A percentile compares a stretch with the other conserved stretches of the same genome.
Evolutionary conservation across 805 yeast species (phyloP).

Genomic region (Grigorovia transvaalensis): DNA sequence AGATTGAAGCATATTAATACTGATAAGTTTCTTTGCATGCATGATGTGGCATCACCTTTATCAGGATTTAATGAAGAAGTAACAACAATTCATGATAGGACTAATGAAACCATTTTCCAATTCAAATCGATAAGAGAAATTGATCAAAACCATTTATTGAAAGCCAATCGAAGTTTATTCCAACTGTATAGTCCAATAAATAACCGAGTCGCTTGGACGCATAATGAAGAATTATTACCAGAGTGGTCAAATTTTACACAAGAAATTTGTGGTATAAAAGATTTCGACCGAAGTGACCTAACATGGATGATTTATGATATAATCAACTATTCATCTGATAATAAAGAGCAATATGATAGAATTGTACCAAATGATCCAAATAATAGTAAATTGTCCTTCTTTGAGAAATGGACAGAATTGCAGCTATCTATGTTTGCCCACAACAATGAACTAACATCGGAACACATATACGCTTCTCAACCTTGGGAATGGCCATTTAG

Average conservation of each 20-base stretch:
- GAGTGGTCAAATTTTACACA: constrained; percentile 91
- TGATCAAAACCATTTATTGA: constrained; percentile 34
- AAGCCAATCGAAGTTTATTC: constrained; percentile 60
- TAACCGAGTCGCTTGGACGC: constrained; percentile 89
- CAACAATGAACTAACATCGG: constrained; percentile 69
- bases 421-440: constrained; percentile 37
- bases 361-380: background rate
- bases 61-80: constrained; percentile 86
- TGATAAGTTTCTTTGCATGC: constrained; percentile 69
- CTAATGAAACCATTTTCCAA: constrained; percentile 57
- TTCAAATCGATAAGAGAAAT: constrained; percentile 50
- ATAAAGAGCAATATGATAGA: constrained; percentile 29
- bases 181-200: constrained; percentile 73
- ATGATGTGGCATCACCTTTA: constrained; percentile 91
- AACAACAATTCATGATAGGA: constrained; percentile 47
- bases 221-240: constrained; percentile 71
- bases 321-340: constrained; percentile 46
- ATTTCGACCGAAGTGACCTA: constrained; percentile 52
- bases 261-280: constrained; percentile 90
- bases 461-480: constrained; percentile 89
- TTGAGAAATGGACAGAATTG: constrained; percentile 78
- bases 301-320: constrained; percentile 70
- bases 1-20: constrained; percentile 76
- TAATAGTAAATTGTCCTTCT: constrained; percentile 48
- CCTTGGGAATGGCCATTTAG: constrained; percentile 92